These are phyloP conservation scores for Cucurbita argyrosperma DNA, from an alignment of 306 rosid species.

Conservation along the genomic window DNA sequence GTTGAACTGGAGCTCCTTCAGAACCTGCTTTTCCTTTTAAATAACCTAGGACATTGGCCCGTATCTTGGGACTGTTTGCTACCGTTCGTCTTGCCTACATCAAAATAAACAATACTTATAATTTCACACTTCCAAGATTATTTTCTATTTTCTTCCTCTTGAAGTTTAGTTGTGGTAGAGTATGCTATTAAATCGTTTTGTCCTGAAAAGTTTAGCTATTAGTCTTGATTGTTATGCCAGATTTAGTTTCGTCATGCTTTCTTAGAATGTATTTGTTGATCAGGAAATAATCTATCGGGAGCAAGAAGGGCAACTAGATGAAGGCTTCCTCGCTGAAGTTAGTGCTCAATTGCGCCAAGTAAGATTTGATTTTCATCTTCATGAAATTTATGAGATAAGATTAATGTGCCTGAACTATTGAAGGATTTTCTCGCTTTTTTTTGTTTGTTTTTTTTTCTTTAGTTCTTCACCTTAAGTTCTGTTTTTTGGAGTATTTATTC, in stretches of 20 bases:
- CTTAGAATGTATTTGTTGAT: background rate
- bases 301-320: slow-evolving; percentile 73
- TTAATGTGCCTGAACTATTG: background rate
- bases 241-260: background rate
- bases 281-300: slow-evolving; percentile 70
- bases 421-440: background rate
- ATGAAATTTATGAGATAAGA: background rate
- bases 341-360: slow-evolving; percentile 86
- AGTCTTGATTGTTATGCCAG: background rate
- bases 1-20: background rate
- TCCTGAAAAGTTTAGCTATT: background rate
- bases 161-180: background rate
- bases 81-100: background rate
- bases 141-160: background rate
- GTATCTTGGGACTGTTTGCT: background rate
- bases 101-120: background rate
- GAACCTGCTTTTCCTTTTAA: background rate
- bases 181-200: background rate
- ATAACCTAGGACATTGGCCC: background rate
- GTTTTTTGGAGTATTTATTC: background rate
- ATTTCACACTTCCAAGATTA: background rate
- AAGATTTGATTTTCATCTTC: slow-evolving; percentile 16
- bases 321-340: slow-evolving; percentile 91
- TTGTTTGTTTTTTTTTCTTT: background rate
- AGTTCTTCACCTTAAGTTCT: background rate